Percentiles rank a stretch among this genome's conserved stretches.
phyloP scores from a whole-genome alignment of 768 basidiomycete genomes.

The Calocybe gangraenosa region DNA sequence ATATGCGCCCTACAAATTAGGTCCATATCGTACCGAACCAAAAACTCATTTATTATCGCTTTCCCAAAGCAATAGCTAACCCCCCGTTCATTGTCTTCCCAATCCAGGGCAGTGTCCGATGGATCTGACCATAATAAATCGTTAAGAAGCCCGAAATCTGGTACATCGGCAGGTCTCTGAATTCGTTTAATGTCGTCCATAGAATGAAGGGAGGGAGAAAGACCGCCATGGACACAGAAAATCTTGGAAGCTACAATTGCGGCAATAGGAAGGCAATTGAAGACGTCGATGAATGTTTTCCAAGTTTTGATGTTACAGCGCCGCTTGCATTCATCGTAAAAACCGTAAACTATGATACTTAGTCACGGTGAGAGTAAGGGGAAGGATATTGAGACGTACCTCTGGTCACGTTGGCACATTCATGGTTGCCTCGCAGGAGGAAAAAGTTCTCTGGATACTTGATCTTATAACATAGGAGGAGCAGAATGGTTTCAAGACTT shows the following conservation, averaged over 20 bases:
- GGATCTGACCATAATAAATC: constrained; percentile 99
- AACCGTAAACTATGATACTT: constrained; percentile 79
- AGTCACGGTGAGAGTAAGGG: constrained; percentile 11
- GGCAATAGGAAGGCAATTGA: constrained; percentile 98
- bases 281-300: constrained; percentile 99
- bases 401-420: constrained; percentile 98
- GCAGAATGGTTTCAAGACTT: constrained; percentile 94
- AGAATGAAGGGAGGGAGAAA: constrained; percentile 86
- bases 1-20: constrained; percentile 99
- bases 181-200: constrained; percentile 99
- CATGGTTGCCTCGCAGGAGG: constrained; percentile 95
- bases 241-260: constrained; percentile 99
- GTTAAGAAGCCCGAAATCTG: constrained; percentile 95
- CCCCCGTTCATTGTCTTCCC: constrained; percentile 99
- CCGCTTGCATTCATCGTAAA: constrained; percentile 99
- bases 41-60: constrained; percentile 93
- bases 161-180: constrained; percentile 96
- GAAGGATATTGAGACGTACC: constrained; percentile 44
- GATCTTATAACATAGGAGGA: constrained; percentile 98
- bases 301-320: constrained; percentile 99
- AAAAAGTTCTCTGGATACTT: constrained; percentile 99
- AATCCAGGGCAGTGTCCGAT: constrained; percentile 94
- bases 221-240: constrained; percentile 96
- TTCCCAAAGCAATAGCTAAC: constrained; percentile 99
- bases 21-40: constrained; percentile 96